Base-by-base conservation (phyloP, 495 filamentous ascomycete genomes). In the Penicillium ochrochloron region DNA sequence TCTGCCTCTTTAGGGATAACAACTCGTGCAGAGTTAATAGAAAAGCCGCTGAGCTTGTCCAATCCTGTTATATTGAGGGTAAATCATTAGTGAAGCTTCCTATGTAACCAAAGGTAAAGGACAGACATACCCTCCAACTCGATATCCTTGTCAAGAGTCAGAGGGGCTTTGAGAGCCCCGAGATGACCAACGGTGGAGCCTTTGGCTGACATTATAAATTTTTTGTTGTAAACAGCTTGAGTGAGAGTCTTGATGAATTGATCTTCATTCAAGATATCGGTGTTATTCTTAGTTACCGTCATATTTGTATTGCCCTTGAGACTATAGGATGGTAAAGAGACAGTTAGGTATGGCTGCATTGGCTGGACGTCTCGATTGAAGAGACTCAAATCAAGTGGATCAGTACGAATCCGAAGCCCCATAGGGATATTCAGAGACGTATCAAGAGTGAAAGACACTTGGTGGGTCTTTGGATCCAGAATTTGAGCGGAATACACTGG, bases 1-100 rank as follows among this genome's bases (percentile, higher is more conserved):
- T 83, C 74, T 0, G 67, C 67, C 33, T 69, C 63, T 0, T 78
- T 70, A 3, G 80, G 80, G 35, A 78, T 61, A 10, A 78, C 39
- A n/a, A 83, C 69, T 25, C 71, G 67, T n/a, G 79, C 71, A 12
- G 75, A 71, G 11, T 75, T 57, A 61, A 83, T 82, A 25, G 71
- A 72, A 56, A 83, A 83, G 9, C 82, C 82, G 0, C 62, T 66
- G 0, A 83, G 66, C 44, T 78, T 62, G 55, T 82, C 78, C 23
- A 84, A 67, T 14, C 77, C 77, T 76, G 44, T 2, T 42, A 55
- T 3, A 29, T 48, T 12, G 6, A 21, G 17, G 1, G 14, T 42
- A 2, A 31, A 3, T 3, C 11, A 33, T 54, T 27, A 33, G 51
- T 27, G 25, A 27, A 27, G 25, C 25, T 27, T 27, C 25, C 25